Evolutionary conservation across 2,329 filamentous ascomycete genomes (phyloP), one percentile per base, ranked within the genome.

Genomic region (Diplodia mutila): DNA sequence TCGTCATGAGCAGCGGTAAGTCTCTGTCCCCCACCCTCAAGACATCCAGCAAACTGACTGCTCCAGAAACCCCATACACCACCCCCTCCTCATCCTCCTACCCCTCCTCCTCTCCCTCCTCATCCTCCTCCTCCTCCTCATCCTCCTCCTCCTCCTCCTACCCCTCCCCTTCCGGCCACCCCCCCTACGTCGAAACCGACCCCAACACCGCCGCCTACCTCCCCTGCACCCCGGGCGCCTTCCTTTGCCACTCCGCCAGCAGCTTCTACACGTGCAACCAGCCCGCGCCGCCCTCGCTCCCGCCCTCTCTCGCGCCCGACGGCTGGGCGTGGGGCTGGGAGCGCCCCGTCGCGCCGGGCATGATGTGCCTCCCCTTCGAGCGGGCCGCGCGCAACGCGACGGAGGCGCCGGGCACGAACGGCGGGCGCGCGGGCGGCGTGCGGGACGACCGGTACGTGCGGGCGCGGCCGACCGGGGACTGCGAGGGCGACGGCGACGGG

Each of bases 191-290:
- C n/a, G 72, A 73, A 23, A 72, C 71, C 54, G 72, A 78, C 63
- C 70, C 74, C 21, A 65, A 46, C 21, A 59, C 53, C 1, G 69
- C 71, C 37, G 65, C 67, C 61, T 78, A 76, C 67, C 73, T 78
- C 1, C 77, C 78, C 39, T 81, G 79, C 70, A 73, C 75, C 1
- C 79, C 78, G 0, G 78, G 77, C 23, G 75, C 76, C n/a, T 79
- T 79, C 73, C 74, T 81, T 69, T 81, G 80, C 76, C 75, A 74
- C 32, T 75, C 73, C 3, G 32, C 65, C 21, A 75, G 69, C 2
- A 71, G 73, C 23, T 81, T 76, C 72, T 73, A 75, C 51, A 81
- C 78, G 9, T 81, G 79, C 72, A 72, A 75, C 68, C 70, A 72
- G 29, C 64, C 69, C 39, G 61, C 51, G n/a, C 21, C 32, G 14